A percentile compares a stretch with the other conserved stretches of the same genome.
phyloP scores from a whole-genome alignment of 2,329 filamentous ascomycete species.

The Colletotrichum caudatum region DNA sequence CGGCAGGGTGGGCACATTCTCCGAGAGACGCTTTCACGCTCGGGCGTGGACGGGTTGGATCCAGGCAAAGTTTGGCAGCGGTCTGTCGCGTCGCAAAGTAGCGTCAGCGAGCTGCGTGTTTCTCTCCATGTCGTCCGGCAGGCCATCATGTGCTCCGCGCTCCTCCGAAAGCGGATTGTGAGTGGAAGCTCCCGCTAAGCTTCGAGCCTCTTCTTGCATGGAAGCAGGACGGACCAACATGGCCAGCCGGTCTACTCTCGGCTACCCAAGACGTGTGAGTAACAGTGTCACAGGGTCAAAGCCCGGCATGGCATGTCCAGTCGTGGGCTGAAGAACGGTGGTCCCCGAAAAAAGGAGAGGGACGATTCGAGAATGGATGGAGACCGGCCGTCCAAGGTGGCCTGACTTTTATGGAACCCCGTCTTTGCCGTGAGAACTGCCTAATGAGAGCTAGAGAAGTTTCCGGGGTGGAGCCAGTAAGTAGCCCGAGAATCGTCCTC shows the following conservation, averaged over 20 bases:
- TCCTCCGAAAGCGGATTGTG: not conserved
- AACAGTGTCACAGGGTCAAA: not conserved
- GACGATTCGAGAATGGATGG: conserved; percentile 32
- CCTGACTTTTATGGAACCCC: conserved; percentile 39
- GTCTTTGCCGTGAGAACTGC: conserved; percentile 7
- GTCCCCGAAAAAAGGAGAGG: conserved; percentile 21
- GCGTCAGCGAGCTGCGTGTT: not conserved
- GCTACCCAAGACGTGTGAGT: not conserved
- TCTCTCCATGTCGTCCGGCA: not conserved
- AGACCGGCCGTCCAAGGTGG: conserved; percentile 29
- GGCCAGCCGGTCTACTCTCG: not conserved
- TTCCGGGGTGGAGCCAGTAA: conserved; percentile 35
- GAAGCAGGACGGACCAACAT: not conserved
- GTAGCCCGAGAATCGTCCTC: conserved; percentile 9
- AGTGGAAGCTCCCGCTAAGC: conserved; percentile 6
- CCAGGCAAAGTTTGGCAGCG: not conserved
- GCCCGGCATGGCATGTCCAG: not conserved
- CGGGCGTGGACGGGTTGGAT: conserved; percentile 10
- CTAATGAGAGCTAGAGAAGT: conserved; percentile 31
- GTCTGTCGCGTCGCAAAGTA: not conserved
- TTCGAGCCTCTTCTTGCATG: not conserved
- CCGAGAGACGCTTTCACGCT: conserved; percentile 19
- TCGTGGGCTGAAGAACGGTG: not conserved
- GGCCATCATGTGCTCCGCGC: not conserved
- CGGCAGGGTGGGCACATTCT: conserved; percentile 29